Base-by-base conservation (phyloP, 129 eudicot genomes). In the Artemisia tridentata region DNA sequence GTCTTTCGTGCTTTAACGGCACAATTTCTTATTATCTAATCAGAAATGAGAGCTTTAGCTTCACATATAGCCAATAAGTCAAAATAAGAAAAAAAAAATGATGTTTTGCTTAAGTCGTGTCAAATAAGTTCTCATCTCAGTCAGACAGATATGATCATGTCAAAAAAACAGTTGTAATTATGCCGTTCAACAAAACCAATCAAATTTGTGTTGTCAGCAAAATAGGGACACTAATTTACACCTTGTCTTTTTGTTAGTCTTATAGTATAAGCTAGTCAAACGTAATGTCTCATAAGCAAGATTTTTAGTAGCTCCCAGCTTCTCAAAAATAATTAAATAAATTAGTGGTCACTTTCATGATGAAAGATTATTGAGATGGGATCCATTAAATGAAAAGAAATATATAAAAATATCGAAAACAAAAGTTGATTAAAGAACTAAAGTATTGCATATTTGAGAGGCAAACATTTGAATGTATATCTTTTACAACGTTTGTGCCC, bases 401-500 rank as follows among this genome's bases (percentile, higher is more conserved):
- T 54, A 25, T 45, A 45, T 23, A 19, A 18, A 10, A 45, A 67
- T 5, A 27, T 27, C 25, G 46, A 58, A 45, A 65, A n/a, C 20
- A 23, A 5, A 65, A 20, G 49, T 43, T 65, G 19, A 61, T 34
- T 63, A 51, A 14, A 48, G n/a, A 25, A 46, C 47, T 55, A n/a
- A 46, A n/a, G 59, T 65, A 75, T 46, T 15, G 68, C 31, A 54
- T 64, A 9, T 77, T 80, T 66, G 13, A 68, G 85, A 77, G 85
- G 76, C 67, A 72, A 75, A 53, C 49, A 69, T 75, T 67, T 63
- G 64, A 59, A n/a, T n/a, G n/a, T n/a, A 14, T 45, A 27, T 57
- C 76, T 78, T 68, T 81, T 73, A n/a, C 79, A 81, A 61, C 82
- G 77, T 62, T 62, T 77, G 57, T 73, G 62, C 69, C 69, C 72